Evolutionary conservation across 2,329 filamentous ascomycete genomes (phyloP).

Genomic region (Chaetomium olivaceum): DNA sequence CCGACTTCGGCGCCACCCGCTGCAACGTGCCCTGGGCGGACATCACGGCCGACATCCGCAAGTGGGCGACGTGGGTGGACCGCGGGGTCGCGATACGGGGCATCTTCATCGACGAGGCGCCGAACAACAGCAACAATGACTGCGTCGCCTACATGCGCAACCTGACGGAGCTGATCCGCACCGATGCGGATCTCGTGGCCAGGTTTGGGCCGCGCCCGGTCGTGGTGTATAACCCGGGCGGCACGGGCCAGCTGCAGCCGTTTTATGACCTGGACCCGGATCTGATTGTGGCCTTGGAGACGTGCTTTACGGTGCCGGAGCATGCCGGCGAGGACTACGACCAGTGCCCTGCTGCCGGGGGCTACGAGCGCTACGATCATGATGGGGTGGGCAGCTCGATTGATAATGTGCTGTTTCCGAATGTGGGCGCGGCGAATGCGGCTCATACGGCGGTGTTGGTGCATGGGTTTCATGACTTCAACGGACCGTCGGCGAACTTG

Average conservation of each 20-base stretch:
- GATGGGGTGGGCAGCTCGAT: constrained; percentile 14
- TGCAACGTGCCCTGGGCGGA: constrained; percentile 13
- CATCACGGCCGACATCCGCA: constrained; percentile 16
- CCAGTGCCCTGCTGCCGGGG: neutral
- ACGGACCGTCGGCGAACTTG: constrained; percentile 15
- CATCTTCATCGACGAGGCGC: constrained; percentile 26
- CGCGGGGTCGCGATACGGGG: constrained; percentile 14
- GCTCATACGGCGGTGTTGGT: constrained; percentile 15
- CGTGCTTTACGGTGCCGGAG: constrained; percentile 15
- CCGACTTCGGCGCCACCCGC: constrained; percentile 19
- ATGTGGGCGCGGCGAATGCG: neutral
- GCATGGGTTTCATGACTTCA: constrained; percentile 21
- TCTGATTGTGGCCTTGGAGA: constrained; percentile 21
- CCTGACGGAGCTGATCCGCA: constrained; percentile 22
- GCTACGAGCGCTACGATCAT: constrained; percentile 21
- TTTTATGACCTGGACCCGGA: constrained; percentile 18
- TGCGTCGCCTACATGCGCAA: constrained; percentile 23
- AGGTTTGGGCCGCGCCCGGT: neutral
- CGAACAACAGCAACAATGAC: constrained; percentile 10
- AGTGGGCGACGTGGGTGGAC: constrained; percentile 16
- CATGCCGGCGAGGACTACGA: constrained; percentile 11
- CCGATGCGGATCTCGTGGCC: neutral
- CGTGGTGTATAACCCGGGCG: constrained; percentile 23
- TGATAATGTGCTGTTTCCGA: constrained; percentile 17
- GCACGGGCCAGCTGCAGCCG: constrained; percentile 9